These are phyloP conservation scores for Nemania diffusa DNA, from an alignment of 2,329 filamentous ascomycete species.

Conservation along the genomic window DNA sequence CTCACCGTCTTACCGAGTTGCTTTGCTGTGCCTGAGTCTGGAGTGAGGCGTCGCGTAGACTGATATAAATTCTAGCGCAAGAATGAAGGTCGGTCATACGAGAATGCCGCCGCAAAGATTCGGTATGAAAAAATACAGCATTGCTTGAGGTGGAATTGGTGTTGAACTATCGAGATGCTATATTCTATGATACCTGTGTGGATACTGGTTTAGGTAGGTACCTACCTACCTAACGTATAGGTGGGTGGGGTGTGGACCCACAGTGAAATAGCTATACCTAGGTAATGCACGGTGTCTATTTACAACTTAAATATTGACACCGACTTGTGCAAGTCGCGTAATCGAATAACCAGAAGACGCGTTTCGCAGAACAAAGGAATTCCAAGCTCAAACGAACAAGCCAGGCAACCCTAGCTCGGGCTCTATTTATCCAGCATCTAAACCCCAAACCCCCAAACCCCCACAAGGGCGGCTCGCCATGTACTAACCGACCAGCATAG, in stretches of 20 bases:
- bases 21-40: too few species aligned
- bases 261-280: neutral
- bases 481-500: slow-evolving; percentile 37
- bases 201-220: neutral
- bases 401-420: slow-evolving; percentile 26
- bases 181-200: neutral
- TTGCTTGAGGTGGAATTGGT: neutral
- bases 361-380: slow-evolving; percentile 31
- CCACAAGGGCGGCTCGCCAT: slow-evolving; percentile 33
- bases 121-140: neutral
- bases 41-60: neutral
- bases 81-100: neutral
- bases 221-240: too few species aligned
- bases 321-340: slow-evolving; percentile 39
- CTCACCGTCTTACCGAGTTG: neutral
- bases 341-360: slow-evolving; percentile 38
- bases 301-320: slow-evolving; percentile 28
- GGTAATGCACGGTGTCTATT: slow-evolving; percentile 2
- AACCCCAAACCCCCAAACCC: too few species aligned
- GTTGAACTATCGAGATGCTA: neutral
- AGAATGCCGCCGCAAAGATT: neutral
- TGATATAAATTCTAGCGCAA: neutral
- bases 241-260: neutral
- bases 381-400: slow-evolving; percentile 34
- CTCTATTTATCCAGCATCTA: slow-evolving; percentile 25